Conservation (phyloP, 768 basidiomycete genomes). For the Rickenella mellea region DNA sequence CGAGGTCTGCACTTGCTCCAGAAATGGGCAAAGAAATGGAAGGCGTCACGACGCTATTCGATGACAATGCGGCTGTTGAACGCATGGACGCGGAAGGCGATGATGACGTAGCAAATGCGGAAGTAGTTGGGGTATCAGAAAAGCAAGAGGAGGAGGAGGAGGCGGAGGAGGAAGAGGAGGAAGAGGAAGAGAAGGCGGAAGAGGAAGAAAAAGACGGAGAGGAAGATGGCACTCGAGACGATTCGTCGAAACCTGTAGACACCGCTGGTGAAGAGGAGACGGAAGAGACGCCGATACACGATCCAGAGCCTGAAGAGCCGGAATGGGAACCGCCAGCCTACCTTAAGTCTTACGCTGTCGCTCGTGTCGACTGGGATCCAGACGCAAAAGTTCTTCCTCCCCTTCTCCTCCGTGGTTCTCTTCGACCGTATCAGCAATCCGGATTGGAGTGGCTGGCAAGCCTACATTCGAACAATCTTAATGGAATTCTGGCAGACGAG, state of each 20-base stretch:
- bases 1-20: too few species aligned
- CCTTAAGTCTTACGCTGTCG: conserved; percentile 60
- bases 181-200: conserved; percentile 25
- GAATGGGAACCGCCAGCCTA: conserved; percentile 25
- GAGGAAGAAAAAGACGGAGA: conserved; percentile 30
- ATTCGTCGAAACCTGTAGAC: conserved; percentile 9
- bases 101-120: conserved; percentile 15
- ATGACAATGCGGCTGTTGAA: not conserved
- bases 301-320: conserved; percentile 7
- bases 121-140: conserved; percentile 12
- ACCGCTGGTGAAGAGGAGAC: not conserved
- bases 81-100: conserved; percentile 11
- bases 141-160: conserved; percentile 7
- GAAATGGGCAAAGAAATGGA: too few species aligned
- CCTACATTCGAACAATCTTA: conserved; percentile 70
- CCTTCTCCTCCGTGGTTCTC: conserved; percentile 71
- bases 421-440: conserved; percentile 89
- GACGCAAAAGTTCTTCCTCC: conserved; percentile 51
- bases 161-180: conserved; percentile 21
- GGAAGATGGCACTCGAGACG: conserved; percentile 23
- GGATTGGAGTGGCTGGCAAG: conserved; percentile 93
- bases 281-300: not conserved
- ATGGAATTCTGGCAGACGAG: conserved; percentile 85
- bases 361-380: conserved; percentile 59
- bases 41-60: too few species aligned